These are phyloP conservation scores for Jamesozyma jinghongensis DNA, from an alignment of 805 yeast genomes.

Conservation along the genomic window DNA sequence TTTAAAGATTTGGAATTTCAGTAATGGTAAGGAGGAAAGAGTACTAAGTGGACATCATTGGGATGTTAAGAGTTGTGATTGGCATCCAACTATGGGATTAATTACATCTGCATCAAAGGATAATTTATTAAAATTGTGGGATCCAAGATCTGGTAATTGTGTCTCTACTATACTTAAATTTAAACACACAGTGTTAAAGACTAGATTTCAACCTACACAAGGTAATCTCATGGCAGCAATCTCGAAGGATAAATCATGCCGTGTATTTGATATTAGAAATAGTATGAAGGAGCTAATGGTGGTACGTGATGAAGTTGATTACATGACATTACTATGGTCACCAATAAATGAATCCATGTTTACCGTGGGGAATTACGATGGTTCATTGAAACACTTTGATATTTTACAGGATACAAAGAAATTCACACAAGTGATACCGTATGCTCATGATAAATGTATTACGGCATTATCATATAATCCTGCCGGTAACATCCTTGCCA, in stretches of 20 bases:
- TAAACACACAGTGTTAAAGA: constrained; percentile 85
- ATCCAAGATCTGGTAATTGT: constrained; percentile 72
- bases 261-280: constrained; percentile 74
- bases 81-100: constrained; percentile 88
- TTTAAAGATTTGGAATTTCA: constrained; percentile 89
- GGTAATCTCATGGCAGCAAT: constrained; percentile 80
- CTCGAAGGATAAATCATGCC: constrained; percentile 79
- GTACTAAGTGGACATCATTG: constrained; percentile 88
- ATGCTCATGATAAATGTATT: constrained; percentile 90
- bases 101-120: constrained; percentile 93
- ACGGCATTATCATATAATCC: constrained; percentile 91
- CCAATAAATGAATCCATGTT: constrained; percentile 74
- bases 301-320: constrained; percentile 75
- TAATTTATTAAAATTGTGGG: constrained; percentile 90
- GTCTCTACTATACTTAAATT: constrained; percentile 80
- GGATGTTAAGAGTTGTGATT: constrained; percentile 96
- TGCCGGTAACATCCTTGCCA: constrained; percentile 78
- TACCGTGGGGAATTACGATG: constrained; percentile 84
- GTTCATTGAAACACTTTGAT: constrained; percentile 69
- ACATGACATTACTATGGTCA: constrained; percentile 85
- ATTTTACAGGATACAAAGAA: constrained; percentile 31
- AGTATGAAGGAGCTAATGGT: constrained; percentile 69
- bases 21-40: constrained; percentile 75
- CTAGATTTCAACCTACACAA: constrained; percentile 68
- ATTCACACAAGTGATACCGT: constrained; percentile 61